phyloP scores from a whole-genome alignment of 345 rosid genomes.

The Raphanus raphanistrum region DNA sequence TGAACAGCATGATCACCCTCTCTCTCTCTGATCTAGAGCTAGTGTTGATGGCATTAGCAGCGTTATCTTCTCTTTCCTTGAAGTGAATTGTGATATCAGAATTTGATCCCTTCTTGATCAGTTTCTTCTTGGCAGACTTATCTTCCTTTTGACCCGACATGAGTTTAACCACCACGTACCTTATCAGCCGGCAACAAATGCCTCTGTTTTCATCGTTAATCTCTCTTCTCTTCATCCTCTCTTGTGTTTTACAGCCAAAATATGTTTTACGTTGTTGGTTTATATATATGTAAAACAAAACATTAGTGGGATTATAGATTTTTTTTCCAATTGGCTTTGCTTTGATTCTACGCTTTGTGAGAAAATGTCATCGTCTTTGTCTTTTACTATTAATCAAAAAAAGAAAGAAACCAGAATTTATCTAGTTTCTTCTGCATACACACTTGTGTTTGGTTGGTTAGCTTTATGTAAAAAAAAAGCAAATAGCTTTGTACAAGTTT shows the following conservation, averaged over 20 bases:
- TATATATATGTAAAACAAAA: slow-evolving; percentile 11
- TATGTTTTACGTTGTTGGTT: slow-evolving; percentile 2
- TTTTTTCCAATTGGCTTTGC: slow-evolving; percentile 24
- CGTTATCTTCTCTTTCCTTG: slow-evolving; percentile 38
- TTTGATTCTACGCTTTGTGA: slow-evolving; percentile 41
- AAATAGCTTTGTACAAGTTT: slow-evolving; percentile 34
- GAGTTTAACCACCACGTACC: slow-evolving; percentile 28
- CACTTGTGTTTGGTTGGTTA: neutral
- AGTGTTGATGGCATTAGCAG: neutral
- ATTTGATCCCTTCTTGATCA: slow-evolving; percentile 32
- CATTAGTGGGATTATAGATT: slow-evolving; percentile 10
- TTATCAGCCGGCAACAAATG: slow-evolving; percentile 19
- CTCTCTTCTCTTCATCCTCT: slow-evolving; percentile 26
- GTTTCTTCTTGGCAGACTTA: slow-evolving; percentile 20
- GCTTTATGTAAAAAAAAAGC: slow-evolving; percentile 11
- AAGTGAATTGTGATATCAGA: slow-evolving; percentile 35
- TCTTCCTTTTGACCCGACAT: slow-evolving; percentile 15
- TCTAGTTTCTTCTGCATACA: slow-evolving; percentile 32
- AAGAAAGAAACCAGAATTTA: slow-evolving; percentile 6
- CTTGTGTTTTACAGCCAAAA: neutral
- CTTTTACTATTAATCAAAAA: neutral
- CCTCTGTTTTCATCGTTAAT: slow-evolving; percentile 22
- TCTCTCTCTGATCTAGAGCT: slow-evolving; percentile 13
- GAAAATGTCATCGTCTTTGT: slow-evolving; percentile 29
- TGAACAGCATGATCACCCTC: slow-evolving; percentile 26